Evolutionary conservation across 805 yeast genomes (phyloP).

Genomic region (Wickerhamomyces rabaulensis): DNA sequence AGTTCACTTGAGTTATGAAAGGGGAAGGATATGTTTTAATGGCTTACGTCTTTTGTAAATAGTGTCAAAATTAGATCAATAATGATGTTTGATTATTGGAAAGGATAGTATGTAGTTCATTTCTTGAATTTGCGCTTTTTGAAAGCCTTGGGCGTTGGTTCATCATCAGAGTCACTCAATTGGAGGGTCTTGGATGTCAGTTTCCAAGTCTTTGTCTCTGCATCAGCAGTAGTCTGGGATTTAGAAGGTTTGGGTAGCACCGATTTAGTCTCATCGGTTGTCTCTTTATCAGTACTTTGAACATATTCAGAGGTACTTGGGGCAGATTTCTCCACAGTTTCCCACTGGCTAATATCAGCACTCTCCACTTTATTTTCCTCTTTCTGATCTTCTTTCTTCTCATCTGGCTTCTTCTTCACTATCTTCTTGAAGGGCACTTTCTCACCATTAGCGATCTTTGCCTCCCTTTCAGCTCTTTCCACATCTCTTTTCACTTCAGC

Average conservation of each 20-base stretch:
- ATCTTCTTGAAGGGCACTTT: not conserved
- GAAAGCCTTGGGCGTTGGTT: constrained; percentile 8
- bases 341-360: constrained; percentile 7
- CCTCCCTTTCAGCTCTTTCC: not conserved
- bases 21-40: not conserved
- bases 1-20: constrained; percentile 36
- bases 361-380: not conserved
- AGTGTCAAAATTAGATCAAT: not conserved
- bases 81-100: not conserved
- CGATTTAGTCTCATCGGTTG: too few relatives aligned
- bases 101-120: not conserved
- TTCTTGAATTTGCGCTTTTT: constrained; percentile 18
- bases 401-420: not conserved
- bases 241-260: too few relatives aligned
- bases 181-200: constrained; percentile 14
- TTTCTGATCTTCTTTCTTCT: not conserved
- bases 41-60: not conserved
- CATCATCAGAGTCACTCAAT: constrained; percentile 14
- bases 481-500: not conserved
- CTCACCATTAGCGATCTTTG: not conserved
- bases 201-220: constrained; percentile 26
- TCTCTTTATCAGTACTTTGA: too few relatives aligned
- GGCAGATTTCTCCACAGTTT: not conserved
- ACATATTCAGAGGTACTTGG: not conserved
- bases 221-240: constrained; percentile 3